Evolutionary conservation across 2,329 filamentous ascomycete species (phyloP), one percentile per base, ranked within the genome.

Genomic region (Ophiocordyceps sinensis): DNA sequence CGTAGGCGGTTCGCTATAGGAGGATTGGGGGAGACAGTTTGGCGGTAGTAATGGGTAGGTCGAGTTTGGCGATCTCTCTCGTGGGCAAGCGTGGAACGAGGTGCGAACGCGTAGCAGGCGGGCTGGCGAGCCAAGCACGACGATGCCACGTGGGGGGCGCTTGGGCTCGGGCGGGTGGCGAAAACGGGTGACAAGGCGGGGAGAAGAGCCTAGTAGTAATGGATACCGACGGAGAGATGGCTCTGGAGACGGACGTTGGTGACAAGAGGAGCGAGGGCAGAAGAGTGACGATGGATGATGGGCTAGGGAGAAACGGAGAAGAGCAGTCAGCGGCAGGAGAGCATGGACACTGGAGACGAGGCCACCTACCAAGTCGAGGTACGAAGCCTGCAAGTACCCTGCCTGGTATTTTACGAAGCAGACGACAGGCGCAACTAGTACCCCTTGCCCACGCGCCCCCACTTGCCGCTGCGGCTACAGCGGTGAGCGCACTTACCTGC

Each of bases 1-100:
- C 82, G 75, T 91, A 93, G 64, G 85, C 82, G 71, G 85, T 86
- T 62, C 85, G 85, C 63, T 85, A 82, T 57, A 93, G 76, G 58
- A 94, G 73, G 65, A 91, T 72, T 70, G 75, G 81, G 63, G 88
- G 85, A 80, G 87, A 89, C 85, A 93, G 80, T 70, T 94, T 93
- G 85, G 82, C 85, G 85, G 85, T 89, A 66, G 85, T 89, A 66
- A 83, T 84, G 67, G 59, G 12, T 17, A 2, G 32, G 32, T 10
- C 9, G 17, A 10, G n/a, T 17, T 17, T 8, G 13, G 44, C 55
- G 52, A 48, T 19, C 45, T 26, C 42, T 36, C 34, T 40, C 42
- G 36, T 5, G 32, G 32, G 31, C 31, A 3, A 15, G 10, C 4
- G 35, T 5, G 36, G 23, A 15, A 15, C n/a, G 28, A 9, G 21